These are phyloP conservation scores for Trifolium fragiferum DNA, from an alignment of 306 rosid species.

Conservation along the genomic window DNA sequence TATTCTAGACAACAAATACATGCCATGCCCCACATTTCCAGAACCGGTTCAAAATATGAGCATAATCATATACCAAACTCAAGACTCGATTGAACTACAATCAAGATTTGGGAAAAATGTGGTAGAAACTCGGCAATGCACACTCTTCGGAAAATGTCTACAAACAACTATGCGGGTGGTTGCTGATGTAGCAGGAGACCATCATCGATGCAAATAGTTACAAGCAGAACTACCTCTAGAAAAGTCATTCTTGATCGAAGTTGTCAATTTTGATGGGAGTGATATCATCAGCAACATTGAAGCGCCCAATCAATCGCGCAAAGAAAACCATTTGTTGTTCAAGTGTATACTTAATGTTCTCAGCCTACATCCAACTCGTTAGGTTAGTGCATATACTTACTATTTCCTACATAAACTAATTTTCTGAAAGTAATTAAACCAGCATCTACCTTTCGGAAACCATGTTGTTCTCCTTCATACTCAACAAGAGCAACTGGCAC, in stretches of 20 bases:
- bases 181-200: slow-evolving; percentile 3
- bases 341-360: slow-evolving; percentile 86
- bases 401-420: slow-evolving; percentile 8
- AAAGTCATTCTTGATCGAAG: slow-evolving; percentile 48
- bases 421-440: slow-evolving; percentile 14
- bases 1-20: slow-evolving; percentile 16
- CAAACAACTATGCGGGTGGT: background rate
- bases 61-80: background rate
- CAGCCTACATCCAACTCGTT: slow-evolving; percentile 67
- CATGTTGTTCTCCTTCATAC: slow-evolving; percentile 98
- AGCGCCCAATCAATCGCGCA: slow-evolving; percentile 80
- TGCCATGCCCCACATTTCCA: background rate
- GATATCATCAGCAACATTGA: slow-evolving; percentile 80
- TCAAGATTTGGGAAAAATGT: slow-evolving; percentile 17
- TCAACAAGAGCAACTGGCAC: slow-evolving; percentile 90
- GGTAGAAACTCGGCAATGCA: slow-evolving; percentile 18
- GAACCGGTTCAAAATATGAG: slow-evolving; percentile 23
- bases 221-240: slow-evolving; percentile 32
- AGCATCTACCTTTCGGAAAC: slow-evolving; percentile 80
- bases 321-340: slow-evolving; percentile 99
- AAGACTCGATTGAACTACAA: background rate
- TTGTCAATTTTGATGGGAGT: slow-evolving; percentile 83
- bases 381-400: slow-evolving; percentile 32
- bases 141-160: slow-evolving; percentile 5
- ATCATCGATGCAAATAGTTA: slow-evolving; percentile 17